Evolutionary conservation across 1,284 basidiomycete species (phyloP).

Genomic region (Cryptococcus sp.): DNA sequence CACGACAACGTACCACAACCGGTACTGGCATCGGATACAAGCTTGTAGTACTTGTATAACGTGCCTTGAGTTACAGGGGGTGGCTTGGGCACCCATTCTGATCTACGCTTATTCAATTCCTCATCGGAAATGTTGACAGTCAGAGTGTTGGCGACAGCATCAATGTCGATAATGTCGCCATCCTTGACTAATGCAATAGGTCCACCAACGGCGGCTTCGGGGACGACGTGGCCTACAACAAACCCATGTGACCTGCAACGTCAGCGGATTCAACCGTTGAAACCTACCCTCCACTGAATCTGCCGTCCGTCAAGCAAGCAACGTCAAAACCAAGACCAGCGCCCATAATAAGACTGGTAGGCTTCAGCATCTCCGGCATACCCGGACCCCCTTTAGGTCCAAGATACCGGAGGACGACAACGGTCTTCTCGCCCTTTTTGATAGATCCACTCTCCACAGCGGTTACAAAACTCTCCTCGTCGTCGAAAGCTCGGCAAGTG

Average conservation of each 20-base stretch:
- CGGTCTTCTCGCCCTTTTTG: conserved; percentile 67
- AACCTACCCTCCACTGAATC: conserved; percentile 80
- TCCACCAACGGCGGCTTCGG: conserved; percentile 86
- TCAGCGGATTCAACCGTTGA: background rate
- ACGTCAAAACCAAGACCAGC: conserved; percentile 86
- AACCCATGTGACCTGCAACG: conserved; percentile 51
- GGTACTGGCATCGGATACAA: conserved; percentile 65
- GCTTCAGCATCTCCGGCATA: conserved; percentile 83
- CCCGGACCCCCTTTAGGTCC: conserved; percentile 94
- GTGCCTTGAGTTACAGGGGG: conserved; percentile 80
- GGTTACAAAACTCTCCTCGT: conserved; percentile 75
- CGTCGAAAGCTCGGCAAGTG: conserved; percentile 54
- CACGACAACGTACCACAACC: conserved; percentile 38
- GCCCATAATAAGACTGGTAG: conserved; percentile 86
- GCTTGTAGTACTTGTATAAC: conserved; percentile 80
- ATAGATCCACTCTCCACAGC: conserved; percentile 79
- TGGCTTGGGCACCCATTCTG: conserved; percentile 74
- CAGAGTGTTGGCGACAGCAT: conserved; percentile 72
- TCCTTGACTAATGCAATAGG: conserved; percentile 92
- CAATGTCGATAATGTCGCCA: conserved; percentile 80
- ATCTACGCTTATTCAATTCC: conserved; percentile 66
- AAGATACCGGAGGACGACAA: conserved; percentile 89
- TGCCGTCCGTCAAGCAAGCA: conserved; percentile 90
- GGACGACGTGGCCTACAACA: conserved; percentile 53
- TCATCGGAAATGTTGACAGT: conserved; percentile 75